Percentiles rank a stretch among this genome's conserved stretches.
These are phyloP conservation scores for Cyanodermella asteris DNA, from an alignment of 2,329 filamentous ascomycete species.

Conservation along the genomic window DNA sequence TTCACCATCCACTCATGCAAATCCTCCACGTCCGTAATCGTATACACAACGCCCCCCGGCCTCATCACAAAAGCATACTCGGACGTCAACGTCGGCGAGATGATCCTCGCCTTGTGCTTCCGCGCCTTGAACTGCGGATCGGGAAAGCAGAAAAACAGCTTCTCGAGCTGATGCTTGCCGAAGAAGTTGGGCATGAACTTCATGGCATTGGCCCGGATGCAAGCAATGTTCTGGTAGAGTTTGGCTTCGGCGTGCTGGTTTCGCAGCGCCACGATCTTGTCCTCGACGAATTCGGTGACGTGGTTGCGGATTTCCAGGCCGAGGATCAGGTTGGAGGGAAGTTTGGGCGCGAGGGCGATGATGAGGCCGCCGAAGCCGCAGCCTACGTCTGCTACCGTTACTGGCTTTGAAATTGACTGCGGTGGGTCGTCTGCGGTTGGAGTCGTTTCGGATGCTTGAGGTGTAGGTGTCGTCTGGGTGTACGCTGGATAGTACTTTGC, in stretches of 20 bases:
- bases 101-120: constrained; percentile 93
- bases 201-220: constrained; percentile 87
- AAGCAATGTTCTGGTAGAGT: constrained; percentile 66
- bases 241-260: constrained; percentile 27
- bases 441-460: constrained; percentile 10
- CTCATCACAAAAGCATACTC: constrained; percentile 79
- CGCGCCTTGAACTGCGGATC: constrained; percentile 95
- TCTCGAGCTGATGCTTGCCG: constrained; percentile 52
- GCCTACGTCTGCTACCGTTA: constrained; percentile 90
- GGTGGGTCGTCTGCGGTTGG: constrained; percentile 28
- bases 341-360: constrained; percentile 58
- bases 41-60: constrained; percentile 76
- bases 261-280: constrained; percentile 65
- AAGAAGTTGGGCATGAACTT: constrained; percentile 99
- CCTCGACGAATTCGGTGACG: constrained; percentile 76
- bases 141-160: constrained; percentile 95
- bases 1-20: constrained; percentile 82
- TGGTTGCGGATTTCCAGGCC: constrained; percentile 83
- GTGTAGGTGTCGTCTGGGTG: constrained; percentile 23
- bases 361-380: constrained; percentile 88
- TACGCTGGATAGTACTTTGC: constrained; percentile 60
- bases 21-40: constrained; percentile 92
- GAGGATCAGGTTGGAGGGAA: constrained; percentile 65
- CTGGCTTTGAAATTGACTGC: too few species aligned
- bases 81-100: constrained; percentile 66